A percentile compares a stretch with the other conserved stretches of the same genome.
Evolutionary conservation across 768 basidiomycete genomes (phyloP).

Genomic region (Pleurotus citrinopileatus): DNA sequence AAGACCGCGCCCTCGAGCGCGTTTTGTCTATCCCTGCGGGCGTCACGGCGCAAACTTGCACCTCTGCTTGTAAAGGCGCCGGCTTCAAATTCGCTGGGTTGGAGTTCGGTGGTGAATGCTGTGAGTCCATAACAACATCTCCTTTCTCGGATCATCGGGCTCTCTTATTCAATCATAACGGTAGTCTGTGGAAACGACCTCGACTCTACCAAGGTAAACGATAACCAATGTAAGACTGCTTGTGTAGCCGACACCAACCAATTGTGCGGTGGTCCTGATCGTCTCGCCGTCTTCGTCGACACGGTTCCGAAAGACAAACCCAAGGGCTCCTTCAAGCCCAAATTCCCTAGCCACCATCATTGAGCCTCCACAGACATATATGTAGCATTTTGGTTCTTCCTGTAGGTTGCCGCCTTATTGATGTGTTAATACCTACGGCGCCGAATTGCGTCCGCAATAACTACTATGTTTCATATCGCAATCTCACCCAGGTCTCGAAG

Average conservation of each 20-base stretch:
- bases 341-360: neutral
- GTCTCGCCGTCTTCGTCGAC: constrained; percentile 1
- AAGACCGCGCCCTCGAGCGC: constrained; percentile 36
- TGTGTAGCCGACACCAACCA: constrained; percentile 15
- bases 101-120: constrained; percentile 28
- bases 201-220: constrained; percentile 38
- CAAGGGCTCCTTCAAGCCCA: neutral
- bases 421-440: too few relatives aligned
- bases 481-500: too few relatives aligned
- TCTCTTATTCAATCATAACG: neutral
- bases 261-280: constrained; percentile 15
- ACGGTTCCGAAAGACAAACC: neutral
- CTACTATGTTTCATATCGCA: too few relatives aligned
- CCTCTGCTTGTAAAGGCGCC: constrained; percentile 32
- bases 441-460: too few relatives aligned
- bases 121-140: neutral
- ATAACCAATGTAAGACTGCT: constrained; percentile 37
- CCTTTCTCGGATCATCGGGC: too few relatives aligned
- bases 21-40: constrained; percentile 32
- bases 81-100: constrained; percentile 41
- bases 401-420: too few relatives aligned
- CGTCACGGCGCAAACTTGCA: constrained; percentile 39
- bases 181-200: constrained; percentile 56
- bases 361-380: too few relatives aligned
- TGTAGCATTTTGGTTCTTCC: too few relatives aligned